A percentile compares a stretch with the other conserved stretches of the same genome.
Evolutionary conservation across 2,329 filamentous ascomycete genomes (phyloP).

Genomic region (Alternaria metachromatica): DNA sequence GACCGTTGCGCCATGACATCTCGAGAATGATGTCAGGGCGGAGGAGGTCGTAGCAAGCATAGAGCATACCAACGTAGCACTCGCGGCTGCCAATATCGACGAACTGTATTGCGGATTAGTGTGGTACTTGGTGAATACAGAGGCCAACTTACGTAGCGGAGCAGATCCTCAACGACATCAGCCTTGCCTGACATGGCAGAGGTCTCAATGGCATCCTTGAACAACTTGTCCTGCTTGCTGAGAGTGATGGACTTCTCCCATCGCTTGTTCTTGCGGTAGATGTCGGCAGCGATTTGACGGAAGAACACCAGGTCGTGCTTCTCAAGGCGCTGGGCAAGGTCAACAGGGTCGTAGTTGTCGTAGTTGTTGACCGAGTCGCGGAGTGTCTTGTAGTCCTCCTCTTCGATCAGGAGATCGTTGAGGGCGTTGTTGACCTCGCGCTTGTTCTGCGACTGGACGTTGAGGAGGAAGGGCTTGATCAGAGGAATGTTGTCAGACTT

Average conservation of each 20-base stretch:
- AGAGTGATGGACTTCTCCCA: conserved; percentile 99
- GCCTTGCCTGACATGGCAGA: conserved; percentile 88
- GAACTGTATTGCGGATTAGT: conserved; percentile 68
- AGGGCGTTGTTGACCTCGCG: conserved; percentile 97
- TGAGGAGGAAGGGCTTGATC: conserved; percentile 98
- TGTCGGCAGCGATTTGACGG: conserved; percentile 96
- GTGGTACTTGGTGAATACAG: background rate
- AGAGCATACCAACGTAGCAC: conserved; percentile 99
- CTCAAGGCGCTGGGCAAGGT: conserved; percentile 89
- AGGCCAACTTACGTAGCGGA: conserved; percentile 84
- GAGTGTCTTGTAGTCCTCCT: conserved; percentile 98
- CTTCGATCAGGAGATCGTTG: conserved; percentile 96
- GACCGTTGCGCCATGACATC: conserved; percentile 93
- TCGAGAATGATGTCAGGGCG: conserved; percentile 92
- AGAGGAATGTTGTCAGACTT: conserved; percentile 97
- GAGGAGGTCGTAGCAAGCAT: conserved; percentile 97
- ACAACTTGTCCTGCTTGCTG: conserved; percentile 98
- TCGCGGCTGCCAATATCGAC: conserved; percentile 99
- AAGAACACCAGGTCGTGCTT: conserved; percentile 99
- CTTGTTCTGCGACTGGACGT: conserved; percentile 97
- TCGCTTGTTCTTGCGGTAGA: conserved; percentile 99
- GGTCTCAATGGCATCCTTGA: conserved; percentile 99
- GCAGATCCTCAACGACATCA: conserved; percentile 92
- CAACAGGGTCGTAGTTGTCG: conserved; percentile 97
- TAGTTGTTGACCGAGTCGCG: conserved; percentile 98